Percentiles rank a stretch among this genome's conserved stretches.
Evolutionary conservation across 345 rosid species (phyloP).

Genomic region (Hibiscus syriacus): DNA sequence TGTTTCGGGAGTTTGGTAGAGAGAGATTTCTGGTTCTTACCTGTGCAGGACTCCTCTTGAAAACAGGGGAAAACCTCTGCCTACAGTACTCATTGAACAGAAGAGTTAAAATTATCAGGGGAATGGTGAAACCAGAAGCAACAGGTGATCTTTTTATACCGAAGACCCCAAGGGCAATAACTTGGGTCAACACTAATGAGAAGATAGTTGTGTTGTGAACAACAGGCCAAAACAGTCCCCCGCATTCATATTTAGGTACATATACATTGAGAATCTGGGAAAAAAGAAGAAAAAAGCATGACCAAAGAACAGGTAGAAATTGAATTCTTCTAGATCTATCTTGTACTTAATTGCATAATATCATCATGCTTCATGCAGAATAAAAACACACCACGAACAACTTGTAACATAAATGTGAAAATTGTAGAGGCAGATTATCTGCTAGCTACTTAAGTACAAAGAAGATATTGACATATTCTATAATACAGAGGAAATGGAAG

Average conservation of each 20-base stretch:
- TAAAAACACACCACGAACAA: background rate
- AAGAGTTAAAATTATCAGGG: constrained; percentile 57
- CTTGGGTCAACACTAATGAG: constrained; percentile 72
- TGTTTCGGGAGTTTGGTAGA: background rate
- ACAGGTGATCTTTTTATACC: constrained; percentile 64
- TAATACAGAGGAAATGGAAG: background rate
- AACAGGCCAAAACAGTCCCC: constrained; percentile 85
- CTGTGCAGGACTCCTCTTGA: constrained; percentile 58
- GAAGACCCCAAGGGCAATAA: constrained; percentile 86
- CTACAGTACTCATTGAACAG: constrained; percentile 80
- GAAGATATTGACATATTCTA: background rate
- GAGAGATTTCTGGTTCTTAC: constrained; percentile 22
- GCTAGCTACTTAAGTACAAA: background rate
- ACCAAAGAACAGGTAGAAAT: background rate
- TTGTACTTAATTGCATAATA: background rate
- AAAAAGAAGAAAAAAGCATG: background rate
- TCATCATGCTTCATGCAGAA: background rate
- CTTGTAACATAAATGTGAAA: background rate
- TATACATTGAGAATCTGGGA: constrained; percentile 79
- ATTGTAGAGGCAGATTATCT: background rate
- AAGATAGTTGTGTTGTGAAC: constrained; percentile 78
- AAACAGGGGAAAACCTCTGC: constrained; percentile 62
- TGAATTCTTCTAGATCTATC: background rate
- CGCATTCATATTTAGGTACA: constrained; percentile 55
- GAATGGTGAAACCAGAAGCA: constrained; percentile 75